phyloP scores from a whole-genome alignment of 164 flowering plant genomes.

The Magnolia kwangsiensis region DNA sequence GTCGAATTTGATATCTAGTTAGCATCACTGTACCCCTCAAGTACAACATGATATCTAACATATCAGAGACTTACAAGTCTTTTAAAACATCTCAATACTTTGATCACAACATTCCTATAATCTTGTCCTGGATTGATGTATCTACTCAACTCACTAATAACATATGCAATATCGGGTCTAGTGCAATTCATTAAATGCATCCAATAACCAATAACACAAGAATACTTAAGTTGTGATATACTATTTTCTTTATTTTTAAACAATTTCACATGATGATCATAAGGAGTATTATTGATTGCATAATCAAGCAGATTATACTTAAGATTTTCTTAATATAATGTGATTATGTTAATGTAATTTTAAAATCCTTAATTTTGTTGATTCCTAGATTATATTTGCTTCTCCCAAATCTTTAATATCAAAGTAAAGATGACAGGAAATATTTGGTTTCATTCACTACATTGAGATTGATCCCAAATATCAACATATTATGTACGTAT shows the following conservation, averaged over 20 bases:
- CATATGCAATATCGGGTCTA: background rate
- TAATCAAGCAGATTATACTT: background rate
- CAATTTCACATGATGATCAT: background rate
- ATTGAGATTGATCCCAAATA: background rate
- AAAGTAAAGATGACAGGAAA: background rate
- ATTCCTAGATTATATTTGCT: background rate
- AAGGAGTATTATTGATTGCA: background rate
- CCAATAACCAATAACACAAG: background rate
- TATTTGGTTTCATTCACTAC: background rate
- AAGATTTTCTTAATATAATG: background rate
- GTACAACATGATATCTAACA: background rate
- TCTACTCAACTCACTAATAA: background rate
- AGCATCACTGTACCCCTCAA: background rate
- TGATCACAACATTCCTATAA: background rate
- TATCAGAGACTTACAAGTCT: background rate
- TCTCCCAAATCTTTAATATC: background rate
- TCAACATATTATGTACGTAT: background rate
- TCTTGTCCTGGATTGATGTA: background rate
- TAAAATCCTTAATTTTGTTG: background rate
- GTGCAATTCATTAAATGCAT: background rate
- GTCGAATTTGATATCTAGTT: background rate
- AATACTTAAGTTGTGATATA: background rate
- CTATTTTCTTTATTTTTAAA: background rate
- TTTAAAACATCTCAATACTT: background rate
- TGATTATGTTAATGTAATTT: background rate